Evolutionary conservation across 495 filamentous ascomycete species (phyloP), one percentile per base, ranked within the genome.

Genomic region (Hypoxylon intermedium): DNA sequence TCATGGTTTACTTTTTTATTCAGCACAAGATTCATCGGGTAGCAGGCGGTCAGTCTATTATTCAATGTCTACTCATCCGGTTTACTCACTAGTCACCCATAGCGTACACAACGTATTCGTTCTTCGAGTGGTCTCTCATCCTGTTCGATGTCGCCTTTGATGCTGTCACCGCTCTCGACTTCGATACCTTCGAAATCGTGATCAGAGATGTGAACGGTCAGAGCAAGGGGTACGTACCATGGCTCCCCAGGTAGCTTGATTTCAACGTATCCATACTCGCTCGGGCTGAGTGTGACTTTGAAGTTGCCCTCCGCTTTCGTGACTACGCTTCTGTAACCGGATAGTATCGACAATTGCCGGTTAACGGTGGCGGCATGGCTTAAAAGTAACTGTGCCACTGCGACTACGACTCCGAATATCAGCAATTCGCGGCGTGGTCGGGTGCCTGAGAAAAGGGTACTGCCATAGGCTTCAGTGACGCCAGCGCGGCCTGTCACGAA

Each of bases 51-150:
- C 80, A 77, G 86, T 73, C 50, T 49, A 16, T 1, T 26, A 26
- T 26, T 4, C 24, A 3, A 4, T 26, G 7, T 7, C 24, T 26
- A 7, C 20, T 33, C 49, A 20, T 18, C 40, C 54, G 67, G 31
- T 15, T 53, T 9, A 24, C 44, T 70, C 42, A 68, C 45, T 50
- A 2, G 15, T 19, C 2, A 13, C 31, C 71, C 15, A 16, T 18
- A 97, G 94, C 94, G 18, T 99, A 99, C 72, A 98, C 94, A n/a
- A 96, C 82, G 33, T 99, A 99, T 74, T 86, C 94, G 43, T 96
- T 99, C 77, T 96, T 98, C 74, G 94, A 99, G 73, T 99, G 94
- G 94, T 82, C 92, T 23, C 79, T 98, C 38, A 92, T 99, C 67
- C 75, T 98, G 54, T 91, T 96, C 71, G 94, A 99, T 74, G 91